phyloP scores from a whole-genome alignment of 139 green algal genomes.

The Auxenochlorella protothecoides region DNA sequence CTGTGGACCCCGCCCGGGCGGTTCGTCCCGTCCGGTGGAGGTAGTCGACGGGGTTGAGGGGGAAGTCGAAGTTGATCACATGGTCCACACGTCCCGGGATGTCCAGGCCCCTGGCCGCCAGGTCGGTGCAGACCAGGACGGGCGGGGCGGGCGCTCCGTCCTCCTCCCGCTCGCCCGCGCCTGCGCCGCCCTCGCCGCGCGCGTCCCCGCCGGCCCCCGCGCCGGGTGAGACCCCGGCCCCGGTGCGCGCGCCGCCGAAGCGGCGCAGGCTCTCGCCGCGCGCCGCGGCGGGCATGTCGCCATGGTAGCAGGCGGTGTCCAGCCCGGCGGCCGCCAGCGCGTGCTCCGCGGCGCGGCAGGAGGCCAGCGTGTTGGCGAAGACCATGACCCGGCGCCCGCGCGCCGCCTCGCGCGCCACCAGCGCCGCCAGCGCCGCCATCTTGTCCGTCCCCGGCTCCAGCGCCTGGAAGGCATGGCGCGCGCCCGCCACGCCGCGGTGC shows the following conservation, averaged over 20 bases:
- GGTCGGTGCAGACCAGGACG: constrained; percentile 86
- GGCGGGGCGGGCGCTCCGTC: too few species aligned
- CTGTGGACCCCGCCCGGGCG: constrained; percentile 56
- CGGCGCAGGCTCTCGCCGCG: constrained; percentile 5
- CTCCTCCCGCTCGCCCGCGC: not conserved
- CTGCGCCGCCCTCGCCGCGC: not conserved
- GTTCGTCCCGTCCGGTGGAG: constrained; percentile 84
- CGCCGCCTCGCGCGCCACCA: constrained; percentile 31
- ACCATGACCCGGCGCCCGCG: constrained; percentile 56
- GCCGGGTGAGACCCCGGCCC: too few species aligned
- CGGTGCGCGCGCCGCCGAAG: not conserved
- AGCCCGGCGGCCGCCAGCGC: constrained; percentile 56
- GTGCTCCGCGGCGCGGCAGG: constrained; percentile 77
- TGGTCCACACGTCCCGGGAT: constrained; percentile 81
- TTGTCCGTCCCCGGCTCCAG: constrained; percentile 60
- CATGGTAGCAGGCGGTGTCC: constrained; percentile 81
- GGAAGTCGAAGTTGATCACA: constrained; percentile 98
- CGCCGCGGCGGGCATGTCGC: constrained; percentile 45
- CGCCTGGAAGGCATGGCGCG: constrained; percentile 72
- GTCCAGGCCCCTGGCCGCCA: constrained; percentile 90
- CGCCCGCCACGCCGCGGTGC: constrained; percentile 60
- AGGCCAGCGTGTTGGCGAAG: constrained; percentile 93
- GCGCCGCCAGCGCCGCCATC: constrained; percentile 42
- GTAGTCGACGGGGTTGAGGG: constrained; percentile 79
- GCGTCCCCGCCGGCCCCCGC: not conserved